Evolutionary conservation across 2,329 filamentous ascomycete genomes (phyloP).

Genomic region (Fusarium nygamai): DNA sequence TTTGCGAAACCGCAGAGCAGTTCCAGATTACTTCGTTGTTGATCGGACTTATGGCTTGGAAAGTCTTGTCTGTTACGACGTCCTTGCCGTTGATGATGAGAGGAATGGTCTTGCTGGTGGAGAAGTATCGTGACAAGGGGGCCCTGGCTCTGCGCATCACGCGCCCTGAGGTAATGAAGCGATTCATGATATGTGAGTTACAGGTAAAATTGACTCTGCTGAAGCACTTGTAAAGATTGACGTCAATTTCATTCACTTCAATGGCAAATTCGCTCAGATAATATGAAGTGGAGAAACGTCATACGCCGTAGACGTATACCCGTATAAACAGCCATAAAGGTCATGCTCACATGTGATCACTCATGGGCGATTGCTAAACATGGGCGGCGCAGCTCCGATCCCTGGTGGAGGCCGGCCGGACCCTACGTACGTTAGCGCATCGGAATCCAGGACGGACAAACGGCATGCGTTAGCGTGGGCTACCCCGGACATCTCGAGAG

Average conservation of each 20-base stretch:
- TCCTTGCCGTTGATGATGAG: slow-evolving; percentile 22
- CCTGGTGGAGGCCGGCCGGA: not conserved
- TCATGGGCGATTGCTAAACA: not conserved
- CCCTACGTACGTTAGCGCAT: not conserved
- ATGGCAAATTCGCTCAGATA: not conserved
- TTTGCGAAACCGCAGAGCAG: slow-evolving; percentile 3
- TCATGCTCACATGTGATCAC: not conserved
- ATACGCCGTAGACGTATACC: not conserved
- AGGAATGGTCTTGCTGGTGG: not conserved
- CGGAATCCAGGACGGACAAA: not conserved
- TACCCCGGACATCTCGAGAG: not conserved
- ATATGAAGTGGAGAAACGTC: not conserved
- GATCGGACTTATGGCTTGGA: slow-evolving; percentile 5
- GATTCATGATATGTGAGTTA: not conserved
- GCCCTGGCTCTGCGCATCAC: not conserved
- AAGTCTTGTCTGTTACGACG: slow-evolving; percentile 1
- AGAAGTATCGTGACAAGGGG: not conserved
- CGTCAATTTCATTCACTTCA: not conserved
- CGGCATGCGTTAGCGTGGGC: not conserved
- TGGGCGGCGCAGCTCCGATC: not conserved
- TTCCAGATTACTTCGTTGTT: slow-evolving; percentile 18
- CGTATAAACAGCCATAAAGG: not conserved
- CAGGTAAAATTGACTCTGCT: not conserved
- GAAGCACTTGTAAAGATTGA: not conserved
- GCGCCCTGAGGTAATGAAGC: not conserved